A percentile compares a stretch with the other conserved stretches of the same genome.
Conservation (phyloP, 345 rosid species). For the Mallotus nudiflorus region DNA sequence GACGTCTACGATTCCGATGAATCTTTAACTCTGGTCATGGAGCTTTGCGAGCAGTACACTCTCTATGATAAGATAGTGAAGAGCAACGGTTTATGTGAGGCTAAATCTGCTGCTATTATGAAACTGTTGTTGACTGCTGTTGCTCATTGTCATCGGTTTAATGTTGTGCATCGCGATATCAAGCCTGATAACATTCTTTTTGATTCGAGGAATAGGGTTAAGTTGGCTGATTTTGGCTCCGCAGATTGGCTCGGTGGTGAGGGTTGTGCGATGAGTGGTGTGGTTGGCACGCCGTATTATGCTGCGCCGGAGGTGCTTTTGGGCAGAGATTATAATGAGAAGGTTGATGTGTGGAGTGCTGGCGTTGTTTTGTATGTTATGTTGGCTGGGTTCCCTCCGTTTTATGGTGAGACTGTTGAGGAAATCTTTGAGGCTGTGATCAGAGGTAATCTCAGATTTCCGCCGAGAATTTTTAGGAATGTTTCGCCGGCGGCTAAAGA, state of each 20-base stretch:
- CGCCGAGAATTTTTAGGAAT: conserved; percentile 16
- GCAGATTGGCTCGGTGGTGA: conserved; percentile 23
- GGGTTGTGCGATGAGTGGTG: conserved; percentile 15
- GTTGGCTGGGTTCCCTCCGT: conserved; percentile 34
- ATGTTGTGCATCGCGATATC: conserved; percentile 26
- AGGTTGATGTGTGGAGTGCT: conserved; percentile 34
- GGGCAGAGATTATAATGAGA: conserved; percentile 36
- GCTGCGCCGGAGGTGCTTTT: conserved; percentile 34
- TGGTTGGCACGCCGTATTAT: conserved; percentile 35
- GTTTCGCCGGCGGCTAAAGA: conserved; percentile 31
- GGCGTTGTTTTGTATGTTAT: conserved; percentile 36
- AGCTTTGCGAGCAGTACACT: conserved; percentile 27
- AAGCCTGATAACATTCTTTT: conserved; percentile 32
- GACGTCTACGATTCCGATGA: conserved; percentile 25
- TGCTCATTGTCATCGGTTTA: conserved; percentile 25
- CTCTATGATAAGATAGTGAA: conserved; percentile 20
- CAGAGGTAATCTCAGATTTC: conserved; percentile 35
- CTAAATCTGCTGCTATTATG: conserved; percentile 11
- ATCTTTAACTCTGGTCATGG: conserved; percentile 24
- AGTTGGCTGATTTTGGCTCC: conserved; percentile 28
- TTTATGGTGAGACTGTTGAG: conserved; percentile 25
- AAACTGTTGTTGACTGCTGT: conserved; percentile 20
- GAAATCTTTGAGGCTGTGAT: conserved; percentile 34
- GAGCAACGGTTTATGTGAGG: conserved; percentile 12
- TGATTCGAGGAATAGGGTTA: conserved; percentile 15